Evolutionary conservation across 495 filamentous ascomycete species (phyloP).

Genomic region (Paragyromitra xinjiangensis): DNA sequence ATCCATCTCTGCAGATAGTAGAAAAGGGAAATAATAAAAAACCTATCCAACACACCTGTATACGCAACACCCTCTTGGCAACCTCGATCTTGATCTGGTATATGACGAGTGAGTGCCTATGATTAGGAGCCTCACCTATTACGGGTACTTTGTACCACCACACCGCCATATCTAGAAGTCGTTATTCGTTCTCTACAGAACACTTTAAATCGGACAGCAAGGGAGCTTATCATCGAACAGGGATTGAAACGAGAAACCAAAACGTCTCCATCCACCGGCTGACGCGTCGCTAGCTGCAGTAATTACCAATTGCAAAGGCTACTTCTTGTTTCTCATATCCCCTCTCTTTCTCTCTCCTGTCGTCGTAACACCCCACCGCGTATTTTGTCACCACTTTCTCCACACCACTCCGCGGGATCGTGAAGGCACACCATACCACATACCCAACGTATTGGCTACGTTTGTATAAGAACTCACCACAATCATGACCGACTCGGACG

Average conservation of each 20-base stretch:
- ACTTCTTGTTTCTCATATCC: background rate
- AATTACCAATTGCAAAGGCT: background rate
- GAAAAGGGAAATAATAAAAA: no score
- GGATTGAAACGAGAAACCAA: no score
- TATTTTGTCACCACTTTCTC: background rate
- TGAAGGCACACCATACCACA: background rate
- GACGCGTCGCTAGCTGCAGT: background rate
- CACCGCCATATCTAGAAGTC: no score
- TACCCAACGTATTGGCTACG: background rate
- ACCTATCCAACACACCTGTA: background rate
- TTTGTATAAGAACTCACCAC: background rate
- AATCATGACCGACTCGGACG: constrained; percentile 27
- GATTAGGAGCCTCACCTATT: background rate
- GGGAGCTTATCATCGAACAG: background rate
- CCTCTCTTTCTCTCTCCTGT: background rate
- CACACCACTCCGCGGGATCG: background rate
- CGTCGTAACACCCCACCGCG: background rate
- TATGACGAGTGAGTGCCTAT: background rate
- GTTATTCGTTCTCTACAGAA: background rate
- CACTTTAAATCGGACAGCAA: background rate
- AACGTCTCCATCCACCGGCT: background rate
- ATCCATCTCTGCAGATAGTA: no score
- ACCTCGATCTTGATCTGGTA: no score
- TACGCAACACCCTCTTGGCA: background rate
- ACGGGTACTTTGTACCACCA: background rate